Evolutionary conservation across 495 filamentous ascomycete species (phyloP).

Genomic region (Recurvomyces mirabilis): DNA sequence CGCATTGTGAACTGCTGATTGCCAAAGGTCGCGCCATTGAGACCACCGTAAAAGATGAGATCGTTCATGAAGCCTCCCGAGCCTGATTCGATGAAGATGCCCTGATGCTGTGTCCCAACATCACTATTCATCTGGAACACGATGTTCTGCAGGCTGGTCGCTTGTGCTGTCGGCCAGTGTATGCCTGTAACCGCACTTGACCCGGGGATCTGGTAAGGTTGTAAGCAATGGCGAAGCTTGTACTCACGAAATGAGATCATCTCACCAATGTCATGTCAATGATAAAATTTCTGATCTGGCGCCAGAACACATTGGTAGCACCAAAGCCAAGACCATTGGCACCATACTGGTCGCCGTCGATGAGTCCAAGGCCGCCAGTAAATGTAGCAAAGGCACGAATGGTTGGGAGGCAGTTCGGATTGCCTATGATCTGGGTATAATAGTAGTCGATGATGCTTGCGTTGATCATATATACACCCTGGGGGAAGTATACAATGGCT

Average conservation of each 20-base stretch:
- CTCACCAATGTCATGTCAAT: constrained; percentile 66
- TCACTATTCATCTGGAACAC: constrained; percentile 59
- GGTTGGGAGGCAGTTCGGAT: constrained; percentile 50
- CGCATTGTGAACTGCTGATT: constrained; percentile 78
- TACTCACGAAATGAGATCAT: too few relatives aligned
- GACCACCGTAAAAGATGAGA: constrained; percentile 60
- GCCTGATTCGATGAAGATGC: constrained; percentile 71
- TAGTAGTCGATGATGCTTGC: constrained; percentile 30
- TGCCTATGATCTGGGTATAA: constrained; percentile 34
- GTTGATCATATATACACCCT: constrained; percentile 37
- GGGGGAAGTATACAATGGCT: constrained; percentile 49
- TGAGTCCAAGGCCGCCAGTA: constrained; percentile 45
- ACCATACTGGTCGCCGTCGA: constrained; percentile 38
- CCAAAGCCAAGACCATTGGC: constrained; percentile 24
- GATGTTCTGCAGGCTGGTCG: constrained; percentile 66
- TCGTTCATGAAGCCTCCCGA: constrained; percentile 60
- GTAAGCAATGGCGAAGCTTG: too few relatives aligned
- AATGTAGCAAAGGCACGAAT: constrained; percentile 57
- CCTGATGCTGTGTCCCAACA: constrained; percentile 64
- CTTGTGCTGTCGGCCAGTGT: constrained; percentile 66
- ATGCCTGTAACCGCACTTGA: constrained; percentile 48
- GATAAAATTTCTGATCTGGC: constrained; percentile 67
- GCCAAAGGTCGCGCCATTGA: constrained; percentile 50
- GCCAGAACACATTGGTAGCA: constrained; percentile 64
- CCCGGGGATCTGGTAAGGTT: constrained; percentile 44